Evolutionary conservation across 345 rosid species (phyloP).

Genomic region (Eucalyptus grandis): DNA sequence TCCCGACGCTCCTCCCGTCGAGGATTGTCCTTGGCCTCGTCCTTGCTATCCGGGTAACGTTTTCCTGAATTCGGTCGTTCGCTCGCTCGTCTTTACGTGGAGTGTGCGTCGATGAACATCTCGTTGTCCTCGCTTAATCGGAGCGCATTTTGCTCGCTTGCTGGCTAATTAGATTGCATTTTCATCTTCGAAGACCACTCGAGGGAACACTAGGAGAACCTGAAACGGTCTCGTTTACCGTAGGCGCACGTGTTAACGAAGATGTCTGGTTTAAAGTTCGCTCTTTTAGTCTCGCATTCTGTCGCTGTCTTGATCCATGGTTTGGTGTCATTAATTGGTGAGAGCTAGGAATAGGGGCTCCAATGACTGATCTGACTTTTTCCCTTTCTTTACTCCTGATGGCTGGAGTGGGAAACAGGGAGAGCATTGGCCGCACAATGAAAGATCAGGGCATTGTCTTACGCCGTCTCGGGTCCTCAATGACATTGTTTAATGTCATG

Average conservation of each 20-base stretch:
- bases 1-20: slow-evolving; percentile 16
- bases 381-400: background rate
- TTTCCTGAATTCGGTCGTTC: background rate
- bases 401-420: background rate
- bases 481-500: background rate
- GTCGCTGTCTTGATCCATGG: background rate
- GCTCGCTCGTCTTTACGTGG: background rate
- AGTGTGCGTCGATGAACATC: background rate
- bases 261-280: background rate
- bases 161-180: background rate
- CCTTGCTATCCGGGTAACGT: slow-evolving; percentile 61
- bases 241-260: background rate
- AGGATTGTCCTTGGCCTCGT: slow-evolving; percentile 50
- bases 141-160: background rate
- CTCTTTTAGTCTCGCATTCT: background rate
- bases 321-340: background rate
- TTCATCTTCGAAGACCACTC: background rate
- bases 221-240: background rate
- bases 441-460: background rate
- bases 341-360: background rate
- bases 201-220: background rate
- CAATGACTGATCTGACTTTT: background rate
- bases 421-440: background rate
- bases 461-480: background rate
- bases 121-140: background rate